Base-by-base conservation (phyloP, 306 rosid species). In the Astragalus glycyphyllos region DNA sequence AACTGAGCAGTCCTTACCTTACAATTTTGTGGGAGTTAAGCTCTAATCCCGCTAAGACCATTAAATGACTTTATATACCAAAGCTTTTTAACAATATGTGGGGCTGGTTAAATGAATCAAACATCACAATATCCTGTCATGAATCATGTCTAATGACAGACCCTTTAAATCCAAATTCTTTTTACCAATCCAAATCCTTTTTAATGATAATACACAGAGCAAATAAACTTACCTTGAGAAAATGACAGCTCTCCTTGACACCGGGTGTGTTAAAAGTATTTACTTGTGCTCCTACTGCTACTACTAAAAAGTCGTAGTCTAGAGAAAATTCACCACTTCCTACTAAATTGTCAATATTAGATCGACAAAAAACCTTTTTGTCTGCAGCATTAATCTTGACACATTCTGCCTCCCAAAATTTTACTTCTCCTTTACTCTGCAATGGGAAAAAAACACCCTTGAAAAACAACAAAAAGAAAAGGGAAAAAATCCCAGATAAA, bases 241-340 rank as follows among this genome's bases (percentile, higher is more conserved):
- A 89, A 80, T 89, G 89, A 59, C 98, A 94, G 59, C 87, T 87
- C 78, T 94, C 98, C 66, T 48, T 62, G 26, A 94, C 98, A 48
- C 98, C 98, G 0, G 98, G 98, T 7, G 97, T 94, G 78, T 89
- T 83, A 55, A 94, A 94, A 41, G 98, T 94, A 74, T 94, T 94
- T 62, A 84, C 96, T 89, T 89, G 89, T 35, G 98, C 92, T 80
- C 98, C 98, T 15, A 84, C 34, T 8, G 97, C 94, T 70, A 94
- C 69, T 48, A 94, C 85, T 83, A 90, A 80, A 80, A 87, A 87
- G 87, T 94, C 98, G 66, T 90, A 94, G 42, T 94, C 95, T 66
- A 94, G 71, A 69, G 79, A 79, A 78, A 94, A 89, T 35, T 90
- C 95, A 5, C 81, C 78, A 66, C 74, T 89, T 77, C 92, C 97